These are phyloP conservation scores for Phlyctochytrium planicorne DNA, from an alignment of 192 early-diverging fungal genomes.

Conservation along the genomic window DNA sequence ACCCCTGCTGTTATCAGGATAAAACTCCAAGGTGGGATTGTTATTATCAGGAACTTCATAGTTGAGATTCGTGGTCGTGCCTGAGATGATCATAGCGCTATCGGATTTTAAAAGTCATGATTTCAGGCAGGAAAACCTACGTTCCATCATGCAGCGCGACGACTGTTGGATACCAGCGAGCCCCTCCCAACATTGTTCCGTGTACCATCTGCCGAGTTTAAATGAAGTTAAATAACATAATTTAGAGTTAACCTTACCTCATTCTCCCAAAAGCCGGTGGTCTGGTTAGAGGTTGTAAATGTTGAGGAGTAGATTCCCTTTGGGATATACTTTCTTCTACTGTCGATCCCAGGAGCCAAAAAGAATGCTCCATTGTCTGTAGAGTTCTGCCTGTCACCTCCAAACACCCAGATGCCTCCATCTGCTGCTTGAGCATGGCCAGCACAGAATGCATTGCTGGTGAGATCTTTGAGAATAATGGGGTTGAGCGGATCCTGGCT, in stretches of 20 bases:
- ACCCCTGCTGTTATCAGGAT: constrained; percentile 17
- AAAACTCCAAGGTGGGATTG: constrained; percentile 42
- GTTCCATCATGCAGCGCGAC: constrained; percentile 28
- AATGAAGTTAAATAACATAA: no score
- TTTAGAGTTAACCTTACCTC: no score
- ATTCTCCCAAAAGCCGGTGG: no score
- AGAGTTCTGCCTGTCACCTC: constrained; percentile 35
- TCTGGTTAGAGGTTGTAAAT: no score
- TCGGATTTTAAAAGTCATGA: no score
- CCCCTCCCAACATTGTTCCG: neutral
- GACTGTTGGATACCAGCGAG: constrained; percentile 44
- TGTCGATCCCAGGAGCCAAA: no score
- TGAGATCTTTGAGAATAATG: neutral
- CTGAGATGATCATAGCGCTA: constrained; percentile 20
- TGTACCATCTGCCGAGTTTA: no score
- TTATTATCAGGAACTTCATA: constrained; percentile 11
- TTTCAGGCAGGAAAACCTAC: constrained; percentile 4
- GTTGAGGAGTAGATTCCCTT: no score
- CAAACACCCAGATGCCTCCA: constrained; percentile 36
- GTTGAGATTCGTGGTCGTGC: constrained; percentile 25
- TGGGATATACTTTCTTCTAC: no score
- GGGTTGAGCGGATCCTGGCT: neutral
- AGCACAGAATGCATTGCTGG: constrained; percentile 39
- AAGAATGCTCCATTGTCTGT: no score
- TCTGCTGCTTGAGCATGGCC: constrained; percentile 37